phyloP scores from a whole-genome alignment of 2,329 filamentous ascomycete genomes.

The Trichoderma aggressivum region DNA sequence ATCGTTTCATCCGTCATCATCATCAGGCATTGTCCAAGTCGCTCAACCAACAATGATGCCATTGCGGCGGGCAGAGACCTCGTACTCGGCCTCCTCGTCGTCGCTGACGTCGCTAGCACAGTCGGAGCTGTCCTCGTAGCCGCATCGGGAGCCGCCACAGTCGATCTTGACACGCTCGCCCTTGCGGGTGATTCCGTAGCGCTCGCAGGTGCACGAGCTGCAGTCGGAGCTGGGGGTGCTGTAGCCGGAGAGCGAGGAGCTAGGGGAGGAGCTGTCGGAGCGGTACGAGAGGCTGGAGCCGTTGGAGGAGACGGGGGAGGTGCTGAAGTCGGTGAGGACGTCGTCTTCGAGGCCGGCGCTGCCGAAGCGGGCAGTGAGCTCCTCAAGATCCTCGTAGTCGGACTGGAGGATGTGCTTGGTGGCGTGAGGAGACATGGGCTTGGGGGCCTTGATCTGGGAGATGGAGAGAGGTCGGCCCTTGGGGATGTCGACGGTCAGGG shows the following conservation, averaged over 20 bases:
- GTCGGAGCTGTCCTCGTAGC: constrained; percentile 68
- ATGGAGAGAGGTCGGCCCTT: constrained; percentile 86
- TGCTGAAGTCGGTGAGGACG: constrained; percentile 52
- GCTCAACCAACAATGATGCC: constrained; percentile 56
- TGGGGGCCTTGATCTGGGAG: constrained; percentile 86
- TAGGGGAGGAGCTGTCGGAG: constrained; percentile 72
- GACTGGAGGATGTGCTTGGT: constrained; percentile 82
- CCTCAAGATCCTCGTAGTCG: constrained; percentile 75
- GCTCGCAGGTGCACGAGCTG: constrained; percentile 85
- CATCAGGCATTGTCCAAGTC: neutral
- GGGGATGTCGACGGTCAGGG: constrained; percentile 65
- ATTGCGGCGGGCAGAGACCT: constrained; percentile 56
- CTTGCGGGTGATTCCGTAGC: constrained; percentile 92
- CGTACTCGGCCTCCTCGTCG: constrained; percentile 50
- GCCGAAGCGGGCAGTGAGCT: constrained; percentile 73
- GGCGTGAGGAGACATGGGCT: constrained; percentile 82
- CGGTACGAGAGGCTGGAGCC: constrained; percentile 69
- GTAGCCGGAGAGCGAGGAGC: constrained; percentile 71
- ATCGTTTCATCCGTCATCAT: constrained; percentile 18
- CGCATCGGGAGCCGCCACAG: constrained; percentile 86
- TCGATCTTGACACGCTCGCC: constrained; percentile 94
- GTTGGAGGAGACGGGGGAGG: constrained; percentile 61
- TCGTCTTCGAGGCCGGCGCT: constrained; percentile 57
- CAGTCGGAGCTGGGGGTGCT: constrained; percentile 75
- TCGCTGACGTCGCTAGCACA: constrained; percentile 58